phyloP scores from a whole-genome alignment of 139 green algal species.

The Volvox africanus region DNA sequence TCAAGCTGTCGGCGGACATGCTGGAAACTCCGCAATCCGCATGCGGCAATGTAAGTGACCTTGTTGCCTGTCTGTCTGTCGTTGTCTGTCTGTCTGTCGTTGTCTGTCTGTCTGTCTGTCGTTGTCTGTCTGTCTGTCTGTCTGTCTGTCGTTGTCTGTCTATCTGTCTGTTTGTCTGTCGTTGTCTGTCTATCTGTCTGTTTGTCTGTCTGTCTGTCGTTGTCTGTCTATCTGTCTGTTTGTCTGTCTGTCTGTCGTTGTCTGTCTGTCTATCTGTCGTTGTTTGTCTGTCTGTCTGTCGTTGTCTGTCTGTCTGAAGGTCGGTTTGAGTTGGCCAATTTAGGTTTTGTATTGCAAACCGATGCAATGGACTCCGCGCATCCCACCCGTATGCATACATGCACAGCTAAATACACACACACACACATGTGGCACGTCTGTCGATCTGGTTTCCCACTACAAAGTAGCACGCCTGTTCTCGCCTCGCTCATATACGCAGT shows the following conservation, averaged over 20 bases:
- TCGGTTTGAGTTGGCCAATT: background rate
- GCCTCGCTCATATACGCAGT: constrained; percentile 70
- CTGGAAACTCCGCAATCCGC: constrained; percentile 92
- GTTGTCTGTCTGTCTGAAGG: background rate
- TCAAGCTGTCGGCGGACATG: constrained; percentile 89
- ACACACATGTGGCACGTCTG: no score
- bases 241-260: no score
- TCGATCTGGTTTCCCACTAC: no score
- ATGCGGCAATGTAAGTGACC: constrained; percentile 77
- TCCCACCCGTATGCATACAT: no score
- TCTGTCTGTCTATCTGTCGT: no score
- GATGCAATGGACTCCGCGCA: no score
- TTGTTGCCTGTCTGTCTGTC: background rate
- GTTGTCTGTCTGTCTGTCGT: no score
- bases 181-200: background rate
- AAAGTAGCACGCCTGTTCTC: no score
- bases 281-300: background rate
- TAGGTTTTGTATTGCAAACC: background rate
- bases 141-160: no score
- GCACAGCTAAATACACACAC: no score
- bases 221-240: background rate
- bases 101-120: background rate
- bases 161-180: background rate
- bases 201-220: no score
- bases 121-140: no score